Percentiles rank a stretch among this genome's conserved stretches.
Conservation (phyloP, 2,329 filamentous ascomycete genomes). For the Penicillium polonicum region DNA sequence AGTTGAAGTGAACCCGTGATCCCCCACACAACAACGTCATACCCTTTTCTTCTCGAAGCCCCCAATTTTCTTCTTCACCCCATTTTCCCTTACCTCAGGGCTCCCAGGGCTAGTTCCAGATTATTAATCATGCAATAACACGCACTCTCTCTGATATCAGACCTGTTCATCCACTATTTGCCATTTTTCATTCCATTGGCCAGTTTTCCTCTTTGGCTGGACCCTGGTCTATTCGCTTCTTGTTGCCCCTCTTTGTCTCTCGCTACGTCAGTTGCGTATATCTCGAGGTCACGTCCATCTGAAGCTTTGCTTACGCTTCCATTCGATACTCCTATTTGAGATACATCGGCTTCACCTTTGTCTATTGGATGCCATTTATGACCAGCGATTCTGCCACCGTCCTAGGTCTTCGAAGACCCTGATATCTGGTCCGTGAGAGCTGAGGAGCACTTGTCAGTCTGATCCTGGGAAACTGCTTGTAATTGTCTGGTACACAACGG, state of each 20-base stretch:
- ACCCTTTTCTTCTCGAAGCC: slow-evolving; percentile 22
- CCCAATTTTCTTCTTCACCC: slow-evolving; percentile 18
- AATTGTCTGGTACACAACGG: neutral
- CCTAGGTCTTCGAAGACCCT: neutral
- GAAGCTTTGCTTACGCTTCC: neutral
- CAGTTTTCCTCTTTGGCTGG: slow-evolving; percentile 18
- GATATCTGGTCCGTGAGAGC: neutral
- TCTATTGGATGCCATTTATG: neutral
- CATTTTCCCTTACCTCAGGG: slow-evolving; percentile 5
- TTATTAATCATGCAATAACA: slow-evolving; percentile 25
- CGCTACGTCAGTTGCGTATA: slow-evolving; percentile 6
- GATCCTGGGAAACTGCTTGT: neutral
- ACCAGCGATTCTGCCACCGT: neutral
- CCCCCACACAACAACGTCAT: slow-evolving; percentile 31
- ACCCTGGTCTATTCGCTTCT: slow-evolving; percentile 12
- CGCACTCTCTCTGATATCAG: slow-evolving; percentile 15
- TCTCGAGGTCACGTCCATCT: neutral
- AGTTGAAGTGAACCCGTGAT: slow-evolving; percentile 20
- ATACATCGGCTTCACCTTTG: neutral
- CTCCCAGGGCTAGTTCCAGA: neutral
- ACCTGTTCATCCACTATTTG: slow-evolving; percentile 9
- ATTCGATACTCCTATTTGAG: neutral
- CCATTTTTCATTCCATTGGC: slow-evolving; percentile 1
- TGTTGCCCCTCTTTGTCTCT: slow-evolving; percentile 19
- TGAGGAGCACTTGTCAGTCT: neutral